Conservation (phyloP, 768 basidiomycete genomes). For the Phylloporus rhodoxanthus region DNA sequence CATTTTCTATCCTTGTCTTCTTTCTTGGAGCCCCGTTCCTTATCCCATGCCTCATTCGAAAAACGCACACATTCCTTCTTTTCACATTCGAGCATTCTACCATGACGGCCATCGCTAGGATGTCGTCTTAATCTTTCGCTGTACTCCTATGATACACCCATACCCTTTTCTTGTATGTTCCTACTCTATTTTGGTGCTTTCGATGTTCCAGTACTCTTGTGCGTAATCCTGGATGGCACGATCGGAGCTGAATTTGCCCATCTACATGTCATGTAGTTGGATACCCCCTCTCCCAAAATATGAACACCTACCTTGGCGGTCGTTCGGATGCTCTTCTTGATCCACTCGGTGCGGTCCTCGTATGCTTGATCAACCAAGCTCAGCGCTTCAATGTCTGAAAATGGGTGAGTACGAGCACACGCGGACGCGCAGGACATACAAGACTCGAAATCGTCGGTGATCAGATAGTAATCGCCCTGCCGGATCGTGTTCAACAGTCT, state of each 20-base stretch:
- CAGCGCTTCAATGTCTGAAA: slow-evolving; percentile 71
- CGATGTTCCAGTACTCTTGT: slow-evolving; percentile 80
- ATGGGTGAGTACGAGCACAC: background rate
- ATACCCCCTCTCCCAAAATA: slow-evolving; percentile 44
- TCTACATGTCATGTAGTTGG: slow-evolving; percentile 38
- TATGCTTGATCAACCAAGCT: slow-evolving; percentile 87
- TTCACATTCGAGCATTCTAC: slow-evolving; percentile 8
- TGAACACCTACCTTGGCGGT: slow-evolving; percentile 66
- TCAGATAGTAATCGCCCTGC: slow-evolving; percentile 70
- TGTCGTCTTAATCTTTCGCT: slow-evolving; percentile 1
- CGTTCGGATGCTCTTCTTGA: slow-evolving; percentile 83
- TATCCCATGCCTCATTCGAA: background rate
- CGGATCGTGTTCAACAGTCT: slow-evolving; percentile 72
- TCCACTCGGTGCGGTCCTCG: slow-evolving; percentile 78
- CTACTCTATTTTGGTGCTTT: slow-evolving; percentile 36
- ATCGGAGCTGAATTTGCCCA: slow-evolving; percentile 97
- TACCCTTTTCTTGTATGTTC: background rate
- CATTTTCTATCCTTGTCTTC: background rate
- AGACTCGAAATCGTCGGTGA: slow-evolving; percentile 93
- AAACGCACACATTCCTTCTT: slow-evolving; percentile 8
- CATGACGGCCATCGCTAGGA: slow-evolving; percentile 12
- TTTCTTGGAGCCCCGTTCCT: slow-evolving; percentile 3
- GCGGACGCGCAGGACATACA: slow-evolving; percentile 43
- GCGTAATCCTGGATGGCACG: slow-evolving; percentile 90
- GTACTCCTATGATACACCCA: slow-evolving; percentile 11